phyloP scores from a whole-genome alignment of 331 rosid genomes.

The Pyrus hybrid region DNA sequence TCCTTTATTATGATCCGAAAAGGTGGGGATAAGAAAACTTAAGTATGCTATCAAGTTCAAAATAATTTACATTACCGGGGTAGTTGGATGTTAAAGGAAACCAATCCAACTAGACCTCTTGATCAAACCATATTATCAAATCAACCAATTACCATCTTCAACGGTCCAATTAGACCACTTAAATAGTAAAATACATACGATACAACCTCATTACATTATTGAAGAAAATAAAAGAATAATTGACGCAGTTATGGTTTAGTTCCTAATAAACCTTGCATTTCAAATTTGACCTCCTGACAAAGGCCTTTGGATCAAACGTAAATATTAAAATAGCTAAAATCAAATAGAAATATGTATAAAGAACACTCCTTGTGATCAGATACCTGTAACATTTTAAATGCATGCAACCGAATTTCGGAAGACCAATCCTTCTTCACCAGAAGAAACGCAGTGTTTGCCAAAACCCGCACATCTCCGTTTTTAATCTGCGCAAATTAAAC shows the following conservation, averaged over 20 bases:
- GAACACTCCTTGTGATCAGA: slow-evolving; percentile 2
- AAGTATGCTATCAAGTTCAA: background rate
- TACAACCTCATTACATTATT: background rate
- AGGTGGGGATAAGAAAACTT: background rate
- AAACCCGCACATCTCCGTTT: slow-evolving; percentile 54
- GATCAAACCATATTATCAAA: background rate
- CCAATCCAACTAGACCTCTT: background rate
- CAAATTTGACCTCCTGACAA: background rate
- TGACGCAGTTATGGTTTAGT: background rate
- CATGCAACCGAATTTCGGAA: slow-evolving; percentile 88
- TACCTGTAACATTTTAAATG: slow-evolving; percentile 94
- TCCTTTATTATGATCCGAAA: background rate
- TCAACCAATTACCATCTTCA: background rate
- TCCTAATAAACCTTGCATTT: background rate
- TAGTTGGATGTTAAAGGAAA: background rate
- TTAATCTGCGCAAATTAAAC: slow-evolving; percentile 4
- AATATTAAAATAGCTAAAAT: background rate
- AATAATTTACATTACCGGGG: background rate
- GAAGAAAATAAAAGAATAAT: background rate
- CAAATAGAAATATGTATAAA: slow-evolving; percentile 9
- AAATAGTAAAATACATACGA: background rate
- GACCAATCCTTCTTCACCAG: slow-evolving; percentile 84
- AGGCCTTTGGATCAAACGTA: background rate
- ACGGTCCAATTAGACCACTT: background rate
- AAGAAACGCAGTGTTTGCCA: slow-evolving; percentile 69